Evolutionary conservation across 2,329 filamentous ascomycete species (phyloP).

Genomic region (Madurella mycetomatis): DNA sequence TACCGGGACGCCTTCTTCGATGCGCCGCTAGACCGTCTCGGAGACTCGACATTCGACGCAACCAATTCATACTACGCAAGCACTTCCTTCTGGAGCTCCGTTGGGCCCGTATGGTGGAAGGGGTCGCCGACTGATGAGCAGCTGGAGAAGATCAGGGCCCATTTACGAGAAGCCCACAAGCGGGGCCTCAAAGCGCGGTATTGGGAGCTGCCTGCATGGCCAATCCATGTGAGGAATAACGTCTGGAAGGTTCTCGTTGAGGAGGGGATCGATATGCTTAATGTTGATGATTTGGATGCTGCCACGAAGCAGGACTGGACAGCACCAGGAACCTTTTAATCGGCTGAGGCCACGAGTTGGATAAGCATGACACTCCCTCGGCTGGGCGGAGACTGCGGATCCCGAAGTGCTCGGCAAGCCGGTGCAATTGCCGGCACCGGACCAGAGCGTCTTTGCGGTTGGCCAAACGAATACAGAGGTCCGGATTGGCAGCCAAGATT

Average conservation of each 20-base stretch:
- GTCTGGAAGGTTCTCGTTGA: constrained; percentile 52
- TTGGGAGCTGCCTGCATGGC: constrained; percentile 58
- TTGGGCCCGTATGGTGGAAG: constrained; percentile 47
- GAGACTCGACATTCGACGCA: constrained; percentile 37
- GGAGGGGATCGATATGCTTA: constrained; percentile 58
- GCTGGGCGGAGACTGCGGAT: not conserved
- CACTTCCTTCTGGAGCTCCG: constrained; percentile 47
- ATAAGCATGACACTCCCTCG: not conserved
- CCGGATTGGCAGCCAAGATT: not conserved
- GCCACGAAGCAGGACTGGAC: constrained; percentile 40
- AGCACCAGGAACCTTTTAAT: constrained; percentile 11
- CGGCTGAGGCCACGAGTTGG: not conserved
- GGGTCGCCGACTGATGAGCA: constrained; percentile 42
- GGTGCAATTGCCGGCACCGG: not conserved
- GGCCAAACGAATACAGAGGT: not conserved
- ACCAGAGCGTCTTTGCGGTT: not conserved
- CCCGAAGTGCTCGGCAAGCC: not conserved
- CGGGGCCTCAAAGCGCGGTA: constrained; percentile 55
- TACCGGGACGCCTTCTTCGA: constrained; percentile 63
- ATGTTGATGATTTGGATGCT: constrained; percentile 55
- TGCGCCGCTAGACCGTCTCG: constrained; percentile 50
- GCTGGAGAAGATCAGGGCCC: constrained; percentile 38
- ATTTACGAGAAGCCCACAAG: constrained; percentile 47
- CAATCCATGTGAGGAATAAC: constrained; percentile 47
- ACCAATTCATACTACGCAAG: constrained; percentile 65